phyloP scores from a whole-genome alignment of 148 eudicot species.

The Cornus suecica region DNA sequence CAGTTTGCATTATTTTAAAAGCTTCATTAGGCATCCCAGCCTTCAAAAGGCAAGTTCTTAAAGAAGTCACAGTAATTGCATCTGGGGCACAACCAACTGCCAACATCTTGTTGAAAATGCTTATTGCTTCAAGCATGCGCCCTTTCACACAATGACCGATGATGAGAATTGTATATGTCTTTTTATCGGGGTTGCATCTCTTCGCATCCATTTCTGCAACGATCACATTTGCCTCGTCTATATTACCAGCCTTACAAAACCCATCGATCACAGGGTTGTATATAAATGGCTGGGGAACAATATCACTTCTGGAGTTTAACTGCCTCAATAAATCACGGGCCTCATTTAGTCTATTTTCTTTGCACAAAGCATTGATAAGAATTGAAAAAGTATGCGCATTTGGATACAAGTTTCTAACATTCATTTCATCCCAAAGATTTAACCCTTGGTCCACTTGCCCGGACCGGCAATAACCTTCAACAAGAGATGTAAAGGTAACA shows the following conservation, averaged over 20 bases:
- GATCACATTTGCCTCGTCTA: conserved; percentile 74
- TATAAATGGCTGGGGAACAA: conserved; percentile 60
- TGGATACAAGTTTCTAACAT: conserved; percentile 43
- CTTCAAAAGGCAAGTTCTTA: conserved; percentile 66
- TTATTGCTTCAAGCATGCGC: conserved; percentile 72
- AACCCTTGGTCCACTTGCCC: conserved; percentile 66
- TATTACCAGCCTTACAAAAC: conserved; percentile 76
- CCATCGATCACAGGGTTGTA: conserved; percentile 95
- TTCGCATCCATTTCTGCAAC: conserved; percentile 75
- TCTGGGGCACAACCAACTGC: conserved; percentile 70
- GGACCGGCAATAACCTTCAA: conserved; percentile 66
- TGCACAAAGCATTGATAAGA: conserved; percentile 70
- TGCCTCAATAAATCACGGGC: conserved; percentile 62
- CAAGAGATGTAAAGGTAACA: conserved; percentile 61
- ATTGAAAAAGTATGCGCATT: conserved; percentile 65
- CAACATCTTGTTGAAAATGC: conserved; percentile 68
- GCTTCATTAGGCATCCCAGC: conserved; percentile 93
- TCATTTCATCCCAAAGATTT: conserved; percentile 68
- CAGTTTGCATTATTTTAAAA: conserved; percentile 43
- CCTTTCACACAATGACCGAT: conserved; percentile 97
- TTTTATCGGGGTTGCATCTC: conserved; percentile 68
- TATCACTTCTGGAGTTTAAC: conserved; percentile 51
- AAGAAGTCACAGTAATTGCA: conserved; percentile 55
- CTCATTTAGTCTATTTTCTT: conserved; percentile 66
- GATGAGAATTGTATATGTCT: conserved; percentile 89